Percentiles rank a stretch among this genome's conserved stretches.
Evolutionary conservation across 176 grass and related monocot species (phyloP).

Genomic region (Carex myosuroides): DNA sequence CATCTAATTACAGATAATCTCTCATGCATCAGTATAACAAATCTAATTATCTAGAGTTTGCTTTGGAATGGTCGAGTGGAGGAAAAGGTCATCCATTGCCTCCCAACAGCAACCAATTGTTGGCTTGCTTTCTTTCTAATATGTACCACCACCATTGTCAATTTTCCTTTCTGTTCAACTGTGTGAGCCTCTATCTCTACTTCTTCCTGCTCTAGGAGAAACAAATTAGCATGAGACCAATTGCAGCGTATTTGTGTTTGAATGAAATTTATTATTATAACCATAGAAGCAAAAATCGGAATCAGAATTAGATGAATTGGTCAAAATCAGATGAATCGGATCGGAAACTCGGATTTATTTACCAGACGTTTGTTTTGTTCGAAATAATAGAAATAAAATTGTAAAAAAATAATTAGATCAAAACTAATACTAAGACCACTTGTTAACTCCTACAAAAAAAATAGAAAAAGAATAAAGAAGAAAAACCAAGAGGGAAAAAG

Average conservation of each 20-base stretch:
- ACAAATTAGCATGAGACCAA: not conserved
- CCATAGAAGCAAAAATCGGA: no score
- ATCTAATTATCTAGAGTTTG: not conserved
- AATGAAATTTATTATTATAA: not conserved
- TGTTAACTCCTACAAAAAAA: no score
- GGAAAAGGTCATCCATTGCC: conserved; percentile 25
- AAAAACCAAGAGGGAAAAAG: no score
- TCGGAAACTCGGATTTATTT: no score
- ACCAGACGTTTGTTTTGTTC: no score
- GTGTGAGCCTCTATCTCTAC: conserved; percentile 31
- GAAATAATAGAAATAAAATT: no score
- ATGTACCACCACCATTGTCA: conserved; percentile 21
- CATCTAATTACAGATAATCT: not conserved
- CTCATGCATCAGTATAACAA: not conserved
- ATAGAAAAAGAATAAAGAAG: no score
- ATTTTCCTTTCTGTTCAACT: conserved; percentile 23
- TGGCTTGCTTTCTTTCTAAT: conserved; percentile 19
- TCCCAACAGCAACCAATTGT: conserved; percentile 27
- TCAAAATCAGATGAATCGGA: no score
- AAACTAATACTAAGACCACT: no score
- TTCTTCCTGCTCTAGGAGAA: conserved; percentile 24
- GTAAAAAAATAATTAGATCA: no score
- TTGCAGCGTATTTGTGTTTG: not conserved
- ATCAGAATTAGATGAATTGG: no score
- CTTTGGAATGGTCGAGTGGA: not conserved